Evolutionary conservation across 202 grass and related monocot genomes (phyloP).

Genomic region (Hordeum pubiflorum): DNA sequence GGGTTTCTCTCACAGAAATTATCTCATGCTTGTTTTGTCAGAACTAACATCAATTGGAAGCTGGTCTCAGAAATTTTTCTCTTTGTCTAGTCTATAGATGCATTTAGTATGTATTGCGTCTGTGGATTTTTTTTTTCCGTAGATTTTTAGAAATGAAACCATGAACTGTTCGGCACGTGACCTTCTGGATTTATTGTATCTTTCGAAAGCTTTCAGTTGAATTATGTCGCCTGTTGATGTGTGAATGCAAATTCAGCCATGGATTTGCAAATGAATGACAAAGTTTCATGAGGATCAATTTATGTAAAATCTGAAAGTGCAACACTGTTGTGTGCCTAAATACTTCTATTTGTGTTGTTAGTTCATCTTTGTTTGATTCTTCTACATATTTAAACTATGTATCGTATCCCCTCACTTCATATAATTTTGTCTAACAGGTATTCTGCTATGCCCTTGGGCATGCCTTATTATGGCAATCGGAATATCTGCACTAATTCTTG

Average conservation of each 20-base stretch:
- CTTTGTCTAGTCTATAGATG: not conserved
- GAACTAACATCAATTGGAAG: not conserved
- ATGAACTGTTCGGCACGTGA: not conserved
- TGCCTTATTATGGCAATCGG: conserved; percentile 86
- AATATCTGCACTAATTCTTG: conserved; percentile 72
- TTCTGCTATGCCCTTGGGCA: conserved; percentile 67
- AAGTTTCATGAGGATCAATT: not conserved
- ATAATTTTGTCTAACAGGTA: conserved; percentile 36
- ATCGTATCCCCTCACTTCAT: not conserved
- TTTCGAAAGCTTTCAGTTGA: not conserved
- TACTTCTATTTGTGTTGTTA: not conserved
- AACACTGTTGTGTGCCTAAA: not conserved
- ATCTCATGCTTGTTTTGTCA: not conserved
- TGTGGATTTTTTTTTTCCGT: not conserved
- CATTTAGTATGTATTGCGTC: not conserved
- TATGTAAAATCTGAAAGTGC: not conserved
- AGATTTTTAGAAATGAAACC: not conserved
- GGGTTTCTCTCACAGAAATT: not conserved
- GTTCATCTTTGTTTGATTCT: not conserved
- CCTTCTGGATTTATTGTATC: not conserved
- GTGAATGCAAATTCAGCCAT: not conserved
- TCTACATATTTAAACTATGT: not conserved
- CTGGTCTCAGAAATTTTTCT: not conserved
- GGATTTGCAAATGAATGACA: not conserved
- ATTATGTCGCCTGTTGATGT: not conserved